Percentiles rank a stretch among this genome's conserved stretches.
phyloP scores from a whole-genome alignment of 1,284 basidiomycete species.

The Afroboletus lepidellus region DNA sequence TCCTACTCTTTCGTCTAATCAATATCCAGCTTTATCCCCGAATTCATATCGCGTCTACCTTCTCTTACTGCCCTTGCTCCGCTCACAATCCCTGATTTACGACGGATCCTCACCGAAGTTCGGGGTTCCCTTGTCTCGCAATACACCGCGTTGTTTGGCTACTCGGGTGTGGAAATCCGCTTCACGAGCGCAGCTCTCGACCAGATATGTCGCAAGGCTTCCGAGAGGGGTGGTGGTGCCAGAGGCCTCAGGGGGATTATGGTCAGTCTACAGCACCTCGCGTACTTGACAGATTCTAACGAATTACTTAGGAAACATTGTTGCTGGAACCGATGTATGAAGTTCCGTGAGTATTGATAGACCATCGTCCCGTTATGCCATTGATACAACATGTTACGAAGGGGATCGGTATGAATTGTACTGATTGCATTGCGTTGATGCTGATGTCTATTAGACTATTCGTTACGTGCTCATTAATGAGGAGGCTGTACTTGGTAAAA shows the following conservation, averaged over 20 bases:
- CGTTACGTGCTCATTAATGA: conserved; percentile 62
- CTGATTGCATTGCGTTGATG: neutral
- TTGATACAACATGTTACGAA: conserved; percentile 15
- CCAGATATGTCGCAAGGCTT: conserved; percentile 77
- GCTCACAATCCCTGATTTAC: conserved; percentile 71
- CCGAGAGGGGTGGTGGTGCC: conserved; percentile 84
- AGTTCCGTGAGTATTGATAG: conserved; percentile 68
- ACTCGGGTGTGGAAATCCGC: conserved; percentile 77
- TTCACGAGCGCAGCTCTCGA: conserved; percentile 75
- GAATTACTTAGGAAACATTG: conserved; percentile 60
- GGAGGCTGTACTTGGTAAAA: conserved; percentile 49
- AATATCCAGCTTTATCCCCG: conserved; percentile 77
- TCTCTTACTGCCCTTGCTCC: conserved; percentile 82
- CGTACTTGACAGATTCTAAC: conserved; percentile 4
- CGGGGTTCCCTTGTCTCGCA: conserved; percentile 89
- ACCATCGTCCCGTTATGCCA: neutral
- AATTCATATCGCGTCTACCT: conserved; percentile 90
- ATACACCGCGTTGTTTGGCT: conserved; percentile 79
- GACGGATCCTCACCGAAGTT: conserved; percentile 90
- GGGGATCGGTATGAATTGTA: conserved; percentile 43
- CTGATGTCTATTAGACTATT: conserved; percentile 44
- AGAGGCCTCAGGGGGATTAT: conserved; percentile 86
- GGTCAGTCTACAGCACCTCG: conserved; percentile 44
- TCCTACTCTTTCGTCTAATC: conserved; percentile 7
- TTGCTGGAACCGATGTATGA: conserved; percentile 90